Conservation (phyloP, 805 yeast species). For the Sugiyamaella americana region DNA sequence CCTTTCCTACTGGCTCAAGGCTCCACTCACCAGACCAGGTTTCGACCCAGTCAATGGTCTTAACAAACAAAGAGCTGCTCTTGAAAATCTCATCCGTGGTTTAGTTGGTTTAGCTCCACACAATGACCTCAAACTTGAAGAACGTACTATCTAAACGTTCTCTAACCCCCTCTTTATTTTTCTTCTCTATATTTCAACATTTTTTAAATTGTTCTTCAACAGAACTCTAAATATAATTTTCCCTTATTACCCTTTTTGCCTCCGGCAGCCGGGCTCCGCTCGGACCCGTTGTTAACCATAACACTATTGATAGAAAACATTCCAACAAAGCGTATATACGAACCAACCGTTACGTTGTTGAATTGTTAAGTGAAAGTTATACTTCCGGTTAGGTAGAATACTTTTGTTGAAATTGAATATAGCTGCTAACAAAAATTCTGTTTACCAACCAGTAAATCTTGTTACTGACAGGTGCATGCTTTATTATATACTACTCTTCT, state of each 20-base stretch:
- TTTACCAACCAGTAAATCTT: too few species aligned
- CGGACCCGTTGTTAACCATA: background rate
- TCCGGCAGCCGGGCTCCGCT: background rate
- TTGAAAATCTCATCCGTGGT: conserved; percentile 85
- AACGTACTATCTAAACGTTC: conserved; percentile 49
- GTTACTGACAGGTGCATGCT: too few species aligned
- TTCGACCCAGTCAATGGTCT: conserved; percentile 86
- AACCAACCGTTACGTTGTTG: too few species aligned
- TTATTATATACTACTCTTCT: too few species aligned
- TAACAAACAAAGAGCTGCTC: conserved; percentile 88
- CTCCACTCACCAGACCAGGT: conserved; percentile 90
- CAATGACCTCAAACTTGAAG: conserved; percentile 92
- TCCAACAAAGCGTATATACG: too few species aligned
- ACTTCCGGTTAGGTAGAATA: too few species aligned
- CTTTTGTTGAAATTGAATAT: too few species aligned
- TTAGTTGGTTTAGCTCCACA: conserved; percentile 84
- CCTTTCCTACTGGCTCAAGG: conserved; percentile 92
- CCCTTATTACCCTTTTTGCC: background rate
- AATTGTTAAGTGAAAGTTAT: too few species aligned
- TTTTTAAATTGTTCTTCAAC: background rate
- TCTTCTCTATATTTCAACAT: background rate
- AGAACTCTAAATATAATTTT: background rate
- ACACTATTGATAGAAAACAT: too few species aligned
- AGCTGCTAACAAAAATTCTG: too few species aligned
- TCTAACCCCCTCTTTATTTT: background rate